Conservation (phyloP, 1,139 yeast genomes). For the Yamadazyma diddensiae region DNA sequence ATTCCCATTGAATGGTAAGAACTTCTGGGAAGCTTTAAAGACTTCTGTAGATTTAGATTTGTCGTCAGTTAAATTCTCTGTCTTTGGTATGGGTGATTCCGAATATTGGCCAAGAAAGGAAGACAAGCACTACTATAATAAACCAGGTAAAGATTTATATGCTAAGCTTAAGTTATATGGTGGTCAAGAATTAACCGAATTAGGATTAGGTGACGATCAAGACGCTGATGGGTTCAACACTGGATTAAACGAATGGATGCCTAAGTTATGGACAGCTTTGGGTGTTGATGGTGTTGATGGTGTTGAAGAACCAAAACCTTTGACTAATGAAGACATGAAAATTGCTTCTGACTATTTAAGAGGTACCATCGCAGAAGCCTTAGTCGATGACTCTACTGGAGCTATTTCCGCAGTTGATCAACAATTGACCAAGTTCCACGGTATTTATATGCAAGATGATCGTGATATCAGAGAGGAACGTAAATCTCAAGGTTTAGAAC, state of each 20-base stretch:
- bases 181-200: constrained; percentile 65
- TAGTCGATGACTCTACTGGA: constrained; percentile 80
- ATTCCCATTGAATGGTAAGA: constrained; percentile 92
- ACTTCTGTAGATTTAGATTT: constrained; percentile 69
- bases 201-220: constrained; percentile 95
- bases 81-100: constrained; percentile 92
- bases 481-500: constrained; percentile 89
- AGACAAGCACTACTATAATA: constrained; percentile 89
- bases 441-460: constrained; percentile 98
- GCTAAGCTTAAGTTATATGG: constrained; percentile 67
- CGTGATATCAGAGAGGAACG: constrained; percentile 94
- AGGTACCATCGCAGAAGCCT: constrained; percentile 90
- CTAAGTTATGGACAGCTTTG: constrained; percentile 78
- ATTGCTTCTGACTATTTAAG: constrained; percentile 80
- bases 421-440: constrained; percentile 95
- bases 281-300: constrained; percentile 84
- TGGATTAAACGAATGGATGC: constrained; percentile 86
- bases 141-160: constrained; percentile 78
- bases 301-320: constrained; percentile 93
- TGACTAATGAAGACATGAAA: constrained; percentile 96
- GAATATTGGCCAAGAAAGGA: constrained; percentile 97
- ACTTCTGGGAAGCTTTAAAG: constrained; percentile 84
- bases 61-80: constrained; percentile 65
- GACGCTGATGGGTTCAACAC: constrained; percentile 95
- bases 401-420: constrained; percentile 92